Percentiles rank a stretch among this genome's conserved stretches.
Conservation (phyloP, 306 rosid species). For the Cucurbita pepo region DNA sequence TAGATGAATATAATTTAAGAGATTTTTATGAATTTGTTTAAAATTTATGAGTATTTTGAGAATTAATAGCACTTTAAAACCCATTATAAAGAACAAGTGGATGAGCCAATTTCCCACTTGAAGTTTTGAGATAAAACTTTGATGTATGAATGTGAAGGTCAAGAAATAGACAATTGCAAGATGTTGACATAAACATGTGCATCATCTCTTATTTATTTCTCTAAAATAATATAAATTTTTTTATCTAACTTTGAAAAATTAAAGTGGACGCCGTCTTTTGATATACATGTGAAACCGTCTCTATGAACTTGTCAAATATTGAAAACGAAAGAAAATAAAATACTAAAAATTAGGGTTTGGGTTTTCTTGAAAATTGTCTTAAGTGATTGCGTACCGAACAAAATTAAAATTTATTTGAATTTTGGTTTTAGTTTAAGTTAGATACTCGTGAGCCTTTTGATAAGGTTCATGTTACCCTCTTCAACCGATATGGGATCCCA, state of each 20-base stretch:
- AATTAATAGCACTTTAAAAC: neutral
- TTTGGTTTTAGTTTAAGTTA: no score
- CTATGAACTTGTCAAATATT: neutral
- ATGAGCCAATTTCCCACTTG: neutral
- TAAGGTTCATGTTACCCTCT: no score
- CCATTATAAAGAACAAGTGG: neutral
- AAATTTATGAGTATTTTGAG: neutral
- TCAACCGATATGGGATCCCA: rapidly evolving
- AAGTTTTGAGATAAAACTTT: neutral
- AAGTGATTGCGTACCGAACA: no score
- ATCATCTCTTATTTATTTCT: neutral
- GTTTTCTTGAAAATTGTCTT: neutral
- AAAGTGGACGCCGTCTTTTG: neutral
- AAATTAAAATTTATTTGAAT: no score
- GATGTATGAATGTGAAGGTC: neutral
- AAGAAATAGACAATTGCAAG: neutral
- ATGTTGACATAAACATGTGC: slow-evolving; percentile 3
- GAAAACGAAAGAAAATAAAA: neutral
- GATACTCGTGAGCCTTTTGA: no score
- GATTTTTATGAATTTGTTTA: neutral
- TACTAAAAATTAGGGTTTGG: neutral
- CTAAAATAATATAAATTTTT: neutral
- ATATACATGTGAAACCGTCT: neutral
- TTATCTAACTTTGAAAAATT: neutral
- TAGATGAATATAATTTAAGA: neutral